These are phyloP conservation scores for Zygotorulaspora florentina DNA, from an alignment of 805 yeast species.

Conservation along the genomic window DNA sequence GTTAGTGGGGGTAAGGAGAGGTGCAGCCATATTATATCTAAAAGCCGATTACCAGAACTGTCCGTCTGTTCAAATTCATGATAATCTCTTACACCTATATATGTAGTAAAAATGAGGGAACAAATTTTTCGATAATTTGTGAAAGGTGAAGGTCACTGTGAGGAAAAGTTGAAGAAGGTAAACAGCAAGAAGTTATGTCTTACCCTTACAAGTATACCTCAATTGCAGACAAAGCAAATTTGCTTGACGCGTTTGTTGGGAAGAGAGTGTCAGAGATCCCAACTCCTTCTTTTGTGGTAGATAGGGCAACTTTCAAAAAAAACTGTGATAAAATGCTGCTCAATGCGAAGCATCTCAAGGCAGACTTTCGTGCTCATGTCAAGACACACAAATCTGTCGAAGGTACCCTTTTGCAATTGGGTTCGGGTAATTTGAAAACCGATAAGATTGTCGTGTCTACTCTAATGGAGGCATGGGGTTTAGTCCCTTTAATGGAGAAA, in stretches of 20 bases:
- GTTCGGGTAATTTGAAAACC: constrained; percentile 1
- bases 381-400: constrained; percentile 7
- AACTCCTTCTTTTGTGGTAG: constrained; percentile 57
- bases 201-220: constrained; percentile 10
- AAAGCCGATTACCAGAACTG: too few relatives aligned
- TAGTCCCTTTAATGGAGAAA: constrained; percentile 2
- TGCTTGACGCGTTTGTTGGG: constrained; percentile 38
- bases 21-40: too few relatives aligned
- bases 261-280: constrained; percentile 44
- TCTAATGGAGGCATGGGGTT: constrained; percentile 5
- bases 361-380: constrained; percentile 9
- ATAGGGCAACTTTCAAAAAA: constrained; percentile 36
- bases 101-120: too few relatives aligned
- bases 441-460: constrained; percentile 6
- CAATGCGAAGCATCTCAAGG: constrained; percentile 36
- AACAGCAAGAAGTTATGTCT: constrained; percentile 1
- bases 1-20: too few relatives aligned
- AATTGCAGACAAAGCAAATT: constrained; percentile 7
- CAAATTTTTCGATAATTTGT: too few relatives aligned
- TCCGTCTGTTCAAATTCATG: too few relatives aligned
- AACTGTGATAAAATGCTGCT: constrained; percentile 47
- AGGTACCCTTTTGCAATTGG: constrained; percentile 4
- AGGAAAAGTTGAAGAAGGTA: not conserved
- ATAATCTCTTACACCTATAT: too few relatives aligned
- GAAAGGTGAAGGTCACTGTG: too few relatives aligned